phyloP scores from a whole-genome alignment of 1,284 basidiomycete species.

The Irpex rosettiformis region DNA sequence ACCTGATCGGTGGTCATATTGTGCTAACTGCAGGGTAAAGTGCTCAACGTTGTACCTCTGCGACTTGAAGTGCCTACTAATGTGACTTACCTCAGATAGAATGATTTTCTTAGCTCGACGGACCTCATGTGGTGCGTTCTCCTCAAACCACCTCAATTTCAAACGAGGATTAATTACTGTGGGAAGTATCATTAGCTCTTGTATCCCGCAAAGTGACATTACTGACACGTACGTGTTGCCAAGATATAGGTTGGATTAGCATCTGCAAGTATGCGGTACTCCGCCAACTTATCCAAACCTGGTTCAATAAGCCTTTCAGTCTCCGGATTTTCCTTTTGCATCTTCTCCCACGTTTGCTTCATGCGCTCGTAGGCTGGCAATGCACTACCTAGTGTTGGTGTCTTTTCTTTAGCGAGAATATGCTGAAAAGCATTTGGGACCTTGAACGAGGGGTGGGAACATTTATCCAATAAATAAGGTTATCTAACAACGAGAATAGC shows the following conservation, averaged over 20 bases:
- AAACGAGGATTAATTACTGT: slow-evolving; percentile 2
- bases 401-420: neutral
- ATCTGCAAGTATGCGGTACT: neutral
- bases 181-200: neutral
- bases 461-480: neutral
- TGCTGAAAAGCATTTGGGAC: slow-evolving; percentile 8
- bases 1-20: too few relatives aligned
- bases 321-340: neutral
- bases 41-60: too few relatives aligned
- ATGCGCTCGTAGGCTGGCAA: slow-evolving; percentile 3
- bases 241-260: neutral
- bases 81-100: too few relatives aligned
- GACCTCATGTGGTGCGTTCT: neutral
- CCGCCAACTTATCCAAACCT: neutral
- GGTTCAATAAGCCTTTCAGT: neutral
- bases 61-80: too few relatives aligned
- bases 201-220: neutral
- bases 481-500: neutral
- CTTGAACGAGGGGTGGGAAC: too few relatives aligned
- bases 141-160: slow-evolving; percentile 6
- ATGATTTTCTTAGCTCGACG: neutral
- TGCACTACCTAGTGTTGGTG: neutral
- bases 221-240: slow-evolving; percentile 1
- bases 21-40: too few relatives aligned
- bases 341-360: neutral